Percentiles rank a stretch among this genome's conserved stretches.
phyloP scores from a whole-genome alignment of 305 asterid species.

The Fraxinus paxiana region DNA sequence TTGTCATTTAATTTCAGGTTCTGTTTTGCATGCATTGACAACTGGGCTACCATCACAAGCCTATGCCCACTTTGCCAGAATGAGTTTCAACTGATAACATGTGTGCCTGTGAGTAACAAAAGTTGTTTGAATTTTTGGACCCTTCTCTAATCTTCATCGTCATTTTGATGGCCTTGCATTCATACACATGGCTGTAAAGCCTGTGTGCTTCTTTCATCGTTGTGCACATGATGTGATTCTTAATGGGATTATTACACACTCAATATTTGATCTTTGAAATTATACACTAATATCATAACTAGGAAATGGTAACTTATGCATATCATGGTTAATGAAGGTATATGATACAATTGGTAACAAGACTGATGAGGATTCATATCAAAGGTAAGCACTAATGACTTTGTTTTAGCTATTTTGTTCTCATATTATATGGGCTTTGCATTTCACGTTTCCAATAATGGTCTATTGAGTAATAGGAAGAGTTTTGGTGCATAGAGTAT shows the following conservation, averaged over 20 bases:
- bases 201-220: neutral
- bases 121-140: constrained; percentile 13
- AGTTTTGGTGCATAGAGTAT: constrained; percentile 8
- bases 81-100: constrained; percentile 93
- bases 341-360: constrained; percentile 87
- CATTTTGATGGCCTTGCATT: constrained; percentile 20
- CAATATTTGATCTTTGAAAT: constrained; percentile 2
- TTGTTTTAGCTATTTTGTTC: constrained; percentile 19
- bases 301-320: constrained; percentile 24
- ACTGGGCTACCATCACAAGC: constrained; percentile 97
- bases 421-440: constrained; percentile 18
- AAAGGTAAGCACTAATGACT: constrained; percentile 46
- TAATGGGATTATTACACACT: neutral
- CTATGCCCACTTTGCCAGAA: constrained; percentile 97
- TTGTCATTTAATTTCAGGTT: constrained; percentile 64
- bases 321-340: constrained; percentile 57
- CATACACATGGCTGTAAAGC: constrained; percentile 10
- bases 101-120: constrained; percentile 93
- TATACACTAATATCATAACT: constrained; percentile 6
- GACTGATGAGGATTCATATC: constrained; percentile 66
- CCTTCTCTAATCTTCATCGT: neutral
- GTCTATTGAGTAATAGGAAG: constrained; percentile 4
- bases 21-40: constrained; percentile 98
- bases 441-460: constrained; percentile 12
- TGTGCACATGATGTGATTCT: constrained; percentile 5